Evolutionary conservation across 805 yeast genomes (phyloP), one percentile per base, ranked within the genome.

Genomic region (Metschnikowia santaceciliae): DNA sequence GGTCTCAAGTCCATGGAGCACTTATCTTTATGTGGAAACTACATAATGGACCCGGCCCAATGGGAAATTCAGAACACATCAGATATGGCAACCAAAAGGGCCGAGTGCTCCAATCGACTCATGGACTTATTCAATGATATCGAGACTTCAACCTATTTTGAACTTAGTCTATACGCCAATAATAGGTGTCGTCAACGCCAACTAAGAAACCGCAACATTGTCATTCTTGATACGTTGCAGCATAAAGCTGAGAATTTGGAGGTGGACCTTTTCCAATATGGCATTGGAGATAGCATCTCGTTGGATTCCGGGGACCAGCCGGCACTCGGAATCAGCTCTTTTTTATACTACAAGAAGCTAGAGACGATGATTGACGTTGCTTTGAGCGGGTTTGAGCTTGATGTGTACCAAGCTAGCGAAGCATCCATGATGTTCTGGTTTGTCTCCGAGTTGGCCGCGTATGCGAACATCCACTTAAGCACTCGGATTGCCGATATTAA

Each of bases 111-210:
- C 2, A 38, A 47, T 32, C 50, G 51, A 44, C 42, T 56, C 22
- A 37, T 53, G 17, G 52, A 47, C 6, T 50, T 57, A 19, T 45
- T 54, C 30, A 52, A 53, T 51, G 82, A 84, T 60, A 61, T 79
- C 37, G 76, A 82, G 59, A 62, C 73, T 37, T 78, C 77, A 20
- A 45, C 61, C 4, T 71, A 70, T 51, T 72, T 69, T 41, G 59
- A 62, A 34, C 43, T 73, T 32, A 63, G 67, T 2, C 54, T 60
- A 1, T 57, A 51, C 38, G 74, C 68, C 7, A 65, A 84, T 64
- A 92, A 92, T 60, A 83, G 90, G 34, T 82, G 95, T 46, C 77
- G 96, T 50, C 90, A 89, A 61, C 80, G 97, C 55, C 96, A 89
- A 63, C 80, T 86, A 42, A 60, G 54, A 69, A 85, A 60, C 71